Conservation (phyloP, 257 asterid species). For the Nicotiana undulata region DNA sequence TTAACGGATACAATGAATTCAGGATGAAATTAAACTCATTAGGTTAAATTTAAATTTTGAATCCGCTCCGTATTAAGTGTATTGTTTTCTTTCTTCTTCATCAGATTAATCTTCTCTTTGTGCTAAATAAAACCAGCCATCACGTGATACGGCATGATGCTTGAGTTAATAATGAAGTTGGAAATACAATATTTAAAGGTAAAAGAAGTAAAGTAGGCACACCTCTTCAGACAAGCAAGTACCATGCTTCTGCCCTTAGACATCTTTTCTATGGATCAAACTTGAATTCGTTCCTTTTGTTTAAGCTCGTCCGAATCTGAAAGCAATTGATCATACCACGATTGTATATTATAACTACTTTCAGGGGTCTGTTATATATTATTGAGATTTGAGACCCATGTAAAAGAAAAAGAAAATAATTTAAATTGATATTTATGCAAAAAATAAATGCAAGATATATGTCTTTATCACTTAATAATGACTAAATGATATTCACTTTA, state of each 20-base stretch:
- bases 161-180: not conserved
- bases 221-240: not conserved
- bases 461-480: too few species aligned
- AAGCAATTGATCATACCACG: not conserved
- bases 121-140: not conserved
- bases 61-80: not conserved
- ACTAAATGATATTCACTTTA: too few species aligned
- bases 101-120: not conserved
- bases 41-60: too few species aligned
- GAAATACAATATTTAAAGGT: not conserved
- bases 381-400: not conserved
- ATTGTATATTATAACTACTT: too few species aligned
- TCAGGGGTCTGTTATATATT: not conserved
- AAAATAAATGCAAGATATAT: too few species aligned
- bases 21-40: too few species aligned
- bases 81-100: not conserved
- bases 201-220: not conserved
- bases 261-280: not conserved
- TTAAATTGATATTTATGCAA: too few species aligned
- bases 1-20: too few species aligned
- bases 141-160: constrained; percentile 5
- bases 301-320: not conserved
- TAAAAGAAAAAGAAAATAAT: too few species aligned
- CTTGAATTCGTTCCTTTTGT: not conserved
- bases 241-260: not conserved